These are phyloP conservation scores for Leccinum disarticulatum DNA, from an alignment of 768 basidiomycete species.

Conservation along the genomic window DNA sequence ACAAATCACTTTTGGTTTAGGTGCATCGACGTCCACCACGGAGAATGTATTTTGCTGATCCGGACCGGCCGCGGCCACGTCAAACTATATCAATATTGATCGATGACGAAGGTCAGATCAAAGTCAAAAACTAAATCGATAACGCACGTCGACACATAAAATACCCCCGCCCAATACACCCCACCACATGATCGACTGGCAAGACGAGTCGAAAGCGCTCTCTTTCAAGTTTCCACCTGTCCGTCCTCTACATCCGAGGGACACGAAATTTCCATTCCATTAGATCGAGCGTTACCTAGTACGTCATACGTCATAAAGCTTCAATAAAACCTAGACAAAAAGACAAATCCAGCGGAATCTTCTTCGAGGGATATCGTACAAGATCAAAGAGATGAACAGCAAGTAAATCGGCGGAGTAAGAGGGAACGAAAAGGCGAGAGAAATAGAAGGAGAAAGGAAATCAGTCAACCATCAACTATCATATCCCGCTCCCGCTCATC, in stretches of 20 bases:
- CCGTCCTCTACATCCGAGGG: background rate
- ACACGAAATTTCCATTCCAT: background rate
- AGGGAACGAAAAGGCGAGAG: background rate
- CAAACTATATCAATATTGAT: no score
- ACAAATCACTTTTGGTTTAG: no score
- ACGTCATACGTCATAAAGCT: background rate
- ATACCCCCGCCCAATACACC: background rate
- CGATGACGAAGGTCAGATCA: no score
- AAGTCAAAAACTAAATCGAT: no score
- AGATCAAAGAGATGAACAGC: background rate
- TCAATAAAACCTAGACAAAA: background rate
- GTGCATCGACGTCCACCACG: no score
- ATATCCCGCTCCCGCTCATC: conserved; percentile 11
- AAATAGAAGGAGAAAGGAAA: background rate
- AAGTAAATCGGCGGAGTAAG: background rate
- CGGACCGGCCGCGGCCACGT: no score
- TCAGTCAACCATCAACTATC: conserved; percentile 20
- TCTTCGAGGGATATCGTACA: background rate
- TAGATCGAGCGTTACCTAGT: background rate
- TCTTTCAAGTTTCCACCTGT: no score
- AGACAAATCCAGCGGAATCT: background rate
- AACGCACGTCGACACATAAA: background rate
- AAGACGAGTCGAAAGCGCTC: no score
- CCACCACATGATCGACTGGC: background rate
- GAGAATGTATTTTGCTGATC: no score